These are phyloP conservation scores for Alternaria angustiovoidea DNA, from an alignment of 2,329 filamentous ascomycete species.

Conservation along the genomic window DNA sequence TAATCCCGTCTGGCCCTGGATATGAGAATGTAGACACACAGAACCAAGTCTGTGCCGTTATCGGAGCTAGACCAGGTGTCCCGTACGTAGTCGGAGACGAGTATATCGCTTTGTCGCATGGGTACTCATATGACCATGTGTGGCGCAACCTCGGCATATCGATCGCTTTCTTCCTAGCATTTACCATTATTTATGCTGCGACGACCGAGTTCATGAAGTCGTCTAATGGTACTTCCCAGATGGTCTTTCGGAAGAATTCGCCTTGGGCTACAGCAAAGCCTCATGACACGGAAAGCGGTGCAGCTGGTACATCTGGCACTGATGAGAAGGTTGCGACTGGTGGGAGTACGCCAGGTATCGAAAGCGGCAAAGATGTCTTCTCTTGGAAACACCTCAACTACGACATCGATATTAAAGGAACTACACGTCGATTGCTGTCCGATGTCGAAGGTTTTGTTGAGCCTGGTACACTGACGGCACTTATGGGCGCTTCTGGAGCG, in stretches of 20 bases:
- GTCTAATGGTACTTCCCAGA: slow-evolving; percentile 45
- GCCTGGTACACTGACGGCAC: slow-evolving; percentile 78
- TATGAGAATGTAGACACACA: slow-evolving; percentile 29
- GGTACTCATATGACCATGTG: slow-evolving; percentile 38
- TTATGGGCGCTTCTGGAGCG: slow-evolving; percentile 75
- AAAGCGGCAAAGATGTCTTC: neutral
- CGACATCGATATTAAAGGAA: slow-evolving; percentile 72
- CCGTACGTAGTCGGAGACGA: slow-evolving; percentile 42
- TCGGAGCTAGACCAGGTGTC: slow-evolving; percentile 43
- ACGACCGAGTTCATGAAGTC: slow-evolving; percentile 26
- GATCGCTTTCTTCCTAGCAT: neutral
- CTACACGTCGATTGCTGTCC: neutral
- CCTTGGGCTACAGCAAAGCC: neutral
- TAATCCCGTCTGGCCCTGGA: slow-evolving; percentile 35
- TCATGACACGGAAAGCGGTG: neutral
- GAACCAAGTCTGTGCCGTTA: slow-evolving; percentile 40
- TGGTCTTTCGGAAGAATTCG: slow-evolving; percentile 35
- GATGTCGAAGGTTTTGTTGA: slow-evolving; percentile 84
- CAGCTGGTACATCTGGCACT: neutral
- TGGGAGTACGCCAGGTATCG: neutral
- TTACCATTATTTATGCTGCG: slow-evolving; percentile 11
- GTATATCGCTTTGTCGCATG: slow-evolving; percentile 25
- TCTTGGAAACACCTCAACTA: slow-evolving; percentile 67
- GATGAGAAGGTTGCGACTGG: neutral
- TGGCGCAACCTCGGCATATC: slow-evolving; percentile 54